These are phyloP conservation scores for Hibiscus mutabilis DNA, from an alignment of 345 rosid genomes.

Conservation along the genomic window DNA sequence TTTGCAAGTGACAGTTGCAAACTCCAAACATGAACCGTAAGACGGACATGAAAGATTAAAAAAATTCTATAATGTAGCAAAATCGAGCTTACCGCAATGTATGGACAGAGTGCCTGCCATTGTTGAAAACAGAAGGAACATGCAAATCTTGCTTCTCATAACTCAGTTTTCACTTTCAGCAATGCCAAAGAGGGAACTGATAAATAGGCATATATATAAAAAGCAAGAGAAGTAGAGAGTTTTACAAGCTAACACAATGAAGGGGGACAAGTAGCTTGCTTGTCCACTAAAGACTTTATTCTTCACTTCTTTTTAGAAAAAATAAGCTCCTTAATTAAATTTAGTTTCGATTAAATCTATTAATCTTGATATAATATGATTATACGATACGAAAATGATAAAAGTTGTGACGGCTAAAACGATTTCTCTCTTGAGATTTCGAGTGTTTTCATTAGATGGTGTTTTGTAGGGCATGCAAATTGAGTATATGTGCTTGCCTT, in stretches of 20 bases:
- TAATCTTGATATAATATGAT: background rate
- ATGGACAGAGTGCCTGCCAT: constrained; percentile 27
- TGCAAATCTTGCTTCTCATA: constrained; percentile 29
- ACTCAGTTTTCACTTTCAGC: too few relatives aligned
- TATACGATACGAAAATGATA: constrained; percentile 21
- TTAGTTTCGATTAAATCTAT: background rate
- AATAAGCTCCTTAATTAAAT: background rate
- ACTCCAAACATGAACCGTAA: too few relatives aligned
- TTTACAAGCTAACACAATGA: constrained; percentile 21
- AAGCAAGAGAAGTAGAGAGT: background rate
- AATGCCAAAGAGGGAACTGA: too few relatives aligned
- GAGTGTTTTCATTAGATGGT: background rate
- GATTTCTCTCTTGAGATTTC: background rate
- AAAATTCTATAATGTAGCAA: background rate
- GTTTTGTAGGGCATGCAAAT: constrained; percentile 6
- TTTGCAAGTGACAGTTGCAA: too few relatives aligned
- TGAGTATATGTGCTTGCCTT: constrained; percentile 80
- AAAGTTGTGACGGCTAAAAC: background rate
- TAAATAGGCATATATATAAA: background rate
- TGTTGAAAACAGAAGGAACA: constrained; percentile 31
- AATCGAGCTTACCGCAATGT: constrained; percentile 34
- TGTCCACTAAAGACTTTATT: constrained; percentile 30
- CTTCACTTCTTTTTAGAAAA: background rate
- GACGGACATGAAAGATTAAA: background rate
- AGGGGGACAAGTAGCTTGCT: constrained; percentile 22